phyloP scores from a whole-genome alignment of 2,329 filamentous ascomycete genomes.

The Aspergillus carbonarius region DNA sequence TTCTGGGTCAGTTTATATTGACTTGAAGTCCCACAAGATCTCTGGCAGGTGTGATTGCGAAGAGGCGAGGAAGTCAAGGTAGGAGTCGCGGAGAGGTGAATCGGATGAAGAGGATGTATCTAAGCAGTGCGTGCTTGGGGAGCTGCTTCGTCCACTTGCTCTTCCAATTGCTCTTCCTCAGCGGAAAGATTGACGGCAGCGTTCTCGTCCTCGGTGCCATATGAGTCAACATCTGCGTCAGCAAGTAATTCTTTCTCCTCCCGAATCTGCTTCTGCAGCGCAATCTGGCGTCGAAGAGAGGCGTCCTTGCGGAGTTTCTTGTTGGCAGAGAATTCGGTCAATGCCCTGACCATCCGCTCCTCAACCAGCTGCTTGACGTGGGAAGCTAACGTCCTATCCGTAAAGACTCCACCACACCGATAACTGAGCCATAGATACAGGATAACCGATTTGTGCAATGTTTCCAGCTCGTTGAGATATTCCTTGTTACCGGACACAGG shows the following conservation, averaged over 20 bases:
- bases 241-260: conserved; percentile 28
- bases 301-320: conserved; percentile 41
- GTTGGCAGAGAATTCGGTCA: conserved; percentile 57
- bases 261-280: conserved; percentile 36
- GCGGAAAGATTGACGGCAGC: conserved; percentile 17
- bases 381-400: conserved; percentile 70
- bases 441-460: conserved; percentile 77
- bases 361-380: conserved; percentile 78
- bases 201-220: conserved; percentile 2
- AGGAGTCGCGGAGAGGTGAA: too few species aligned
- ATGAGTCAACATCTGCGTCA: conserved; percentile 18
- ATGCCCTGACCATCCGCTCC: conserved; percentile 65
- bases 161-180: conserved; percentile 13
- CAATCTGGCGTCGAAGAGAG: conserved; percentile 38
- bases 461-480: conserved; percentile 70
- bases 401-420: conserved; percentile 78
- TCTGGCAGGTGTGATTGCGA: too few species aligned
- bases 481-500: conserved; percentile 45
- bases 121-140: not conserved
- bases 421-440: conserved; percentile 93
- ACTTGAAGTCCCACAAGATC: too few species aligned
- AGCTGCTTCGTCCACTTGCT: conserved; percentile 1
- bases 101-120: not conserved
- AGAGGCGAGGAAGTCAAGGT: too few species aligned
- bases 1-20: too few species aligned